A percentile compares a stretch with the other conserved stretches of the same genome.
Conservation (phyloP, 768 basidiomycete species). For the Hebeloma cylindrosporum region DNA sequence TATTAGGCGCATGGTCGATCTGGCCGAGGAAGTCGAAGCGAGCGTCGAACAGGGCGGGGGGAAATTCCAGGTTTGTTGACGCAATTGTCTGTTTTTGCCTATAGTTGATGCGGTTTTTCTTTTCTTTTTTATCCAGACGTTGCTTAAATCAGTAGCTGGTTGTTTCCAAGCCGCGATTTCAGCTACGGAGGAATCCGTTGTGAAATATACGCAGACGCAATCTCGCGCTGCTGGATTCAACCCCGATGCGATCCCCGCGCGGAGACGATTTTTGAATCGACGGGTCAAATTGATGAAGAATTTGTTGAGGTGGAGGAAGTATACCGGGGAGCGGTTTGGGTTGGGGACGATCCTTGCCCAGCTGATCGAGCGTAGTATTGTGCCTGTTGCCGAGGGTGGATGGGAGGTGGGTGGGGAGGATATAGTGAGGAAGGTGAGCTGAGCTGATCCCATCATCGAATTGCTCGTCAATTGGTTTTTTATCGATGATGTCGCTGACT, state of each 20-base stretch:
- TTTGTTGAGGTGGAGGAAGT: constrained; percentile 74
- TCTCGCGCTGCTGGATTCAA: constrained; percentile 52
- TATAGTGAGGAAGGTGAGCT: constrained; percentile 55
- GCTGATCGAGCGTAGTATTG: constrained; percentile 58
- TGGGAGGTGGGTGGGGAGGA: constrained; percentile 90
- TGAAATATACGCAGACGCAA: constrained; percentile 45
- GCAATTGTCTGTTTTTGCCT: background rate
- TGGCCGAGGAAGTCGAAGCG: constrained; percentile 79
- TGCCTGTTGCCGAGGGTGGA: constrained; percentile 67
- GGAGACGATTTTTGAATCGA: constrained; percentile 65
- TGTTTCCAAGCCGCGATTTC: constrained; percentile 56
- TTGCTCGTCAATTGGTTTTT: constrained; percentile 16
- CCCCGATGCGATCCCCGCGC: constrained; percentile 71
- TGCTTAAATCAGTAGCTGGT: constrained; percentile 53
- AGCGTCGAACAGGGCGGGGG: constrained; percentile 61
- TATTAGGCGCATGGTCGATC: constrained; percentile 63
- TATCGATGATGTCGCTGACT: constrained; percentile 12
- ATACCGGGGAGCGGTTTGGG: constrained; percentile 59
- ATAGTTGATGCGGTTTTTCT: constrained; percentile 1
- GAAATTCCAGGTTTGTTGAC: constrained; percentile 59
- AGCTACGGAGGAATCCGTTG: constrained; percentile 49
- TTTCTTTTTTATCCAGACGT: constrained; percentile 39
- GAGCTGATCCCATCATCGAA: background rate
- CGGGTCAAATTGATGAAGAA: constrained; percentile 73
- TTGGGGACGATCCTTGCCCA: constrained; percentile 53